Conservation (phyloP, 176 grass and related monocot species). For the Puccinellia tenuiflora region DNA sequence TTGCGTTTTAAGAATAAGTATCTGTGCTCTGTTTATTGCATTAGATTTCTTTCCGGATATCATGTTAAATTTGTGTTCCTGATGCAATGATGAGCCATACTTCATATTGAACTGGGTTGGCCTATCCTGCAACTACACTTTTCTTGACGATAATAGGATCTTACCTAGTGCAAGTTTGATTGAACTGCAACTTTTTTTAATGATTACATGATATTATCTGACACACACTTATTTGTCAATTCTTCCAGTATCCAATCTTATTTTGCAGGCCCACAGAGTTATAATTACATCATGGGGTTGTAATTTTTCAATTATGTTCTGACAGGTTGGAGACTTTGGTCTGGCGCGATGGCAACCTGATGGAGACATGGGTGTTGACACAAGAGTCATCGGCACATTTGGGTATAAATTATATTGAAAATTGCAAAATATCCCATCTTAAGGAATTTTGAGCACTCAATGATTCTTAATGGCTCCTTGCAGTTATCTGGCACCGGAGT, state of each 20-base stretch:
- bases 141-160: background rate
- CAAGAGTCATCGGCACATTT: conserved; percentile 91
- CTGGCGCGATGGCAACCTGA: conserved; percentile 96
- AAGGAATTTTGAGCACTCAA: background rate
- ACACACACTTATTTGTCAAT: too few relatives aligned
- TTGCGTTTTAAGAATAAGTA: background rate
- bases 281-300: background rate
- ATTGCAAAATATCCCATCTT: background rate
- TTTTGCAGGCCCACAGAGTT: too few relatives aligned
- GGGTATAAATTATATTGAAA: conserved; percentile 51
- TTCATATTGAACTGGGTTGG: background rate
- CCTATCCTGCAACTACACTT: conserved; percentile 12
- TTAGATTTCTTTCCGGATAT: background rate
- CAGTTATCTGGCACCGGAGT: conserved; percentile 87
- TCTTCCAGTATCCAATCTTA: background rate
- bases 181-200: background rate
- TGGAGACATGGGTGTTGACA: conserved; percentile 86
- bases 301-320: background rate
- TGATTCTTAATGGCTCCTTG: conserved; percentile 2
- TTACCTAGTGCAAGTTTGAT: background rate
- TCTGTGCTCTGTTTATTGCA: background rate
- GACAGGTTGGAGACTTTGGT: conserved; percentile 89
- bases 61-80: background rate
- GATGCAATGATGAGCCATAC: background rate
- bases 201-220: background rate